These are phyloP conservation scores for Heracleum sosnowskyi DNA, from an alignment of 129 eudicot species.

Conservation along the genomic window DNA sequence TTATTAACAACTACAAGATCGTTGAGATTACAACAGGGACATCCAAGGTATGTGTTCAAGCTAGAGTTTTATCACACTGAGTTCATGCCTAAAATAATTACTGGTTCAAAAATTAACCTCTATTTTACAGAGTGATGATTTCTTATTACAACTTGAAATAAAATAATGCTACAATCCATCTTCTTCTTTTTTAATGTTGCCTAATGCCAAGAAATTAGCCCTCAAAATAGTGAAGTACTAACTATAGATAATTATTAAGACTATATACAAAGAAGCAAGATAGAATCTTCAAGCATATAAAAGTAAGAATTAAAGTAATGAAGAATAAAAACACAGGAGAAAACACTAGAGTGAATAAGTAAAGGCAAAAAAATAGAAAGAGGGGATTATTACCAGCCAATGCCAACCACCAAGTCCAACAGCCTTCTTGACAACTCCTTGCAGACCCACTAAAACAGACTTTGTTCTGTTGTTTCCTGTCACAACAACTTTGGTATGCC, in stretches of 20 bases:
- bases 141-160: not conserved
- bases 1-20: not conserved
- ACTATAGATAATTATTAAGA: not conserved
- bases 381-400: constrained; percentile 76
- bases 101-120: not conserved
- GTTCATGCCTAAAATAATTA: not conserved
- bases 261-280: not conserved
- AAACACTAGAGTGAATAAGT: constrained; percentile 8
- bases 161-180: not conserved
- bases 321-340: not conserved
- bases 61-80: not conserved
- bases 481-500: constrained; percentile 96
- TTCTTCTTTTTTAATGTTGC: not conserved
- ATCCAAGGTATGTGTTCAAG: not conserved
- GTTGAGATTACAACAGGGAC: not conserved
- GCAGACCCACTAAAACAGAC: constrained; percentile 95
- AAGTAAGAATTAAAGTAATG: not conserved
- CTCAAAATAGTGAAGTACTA: not conserved
- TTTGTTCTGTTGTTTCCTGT: constrained; percentile 95
- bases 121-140: not conserved
- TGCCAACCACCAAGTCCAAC: constrained; percentile 99
- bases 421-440: constrained; percentile 98
- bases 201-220: not conserved
- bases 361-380: constrained; percentile 13
- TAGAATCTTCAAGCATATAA: not conserved